Percentiles rank a stretch among this genome's conserved stretches.
These are phyloP conservation scores for Euphorbia peplus DNA, from an alignment of 345 rosid species.

Conservation along the genomic window DNA sequence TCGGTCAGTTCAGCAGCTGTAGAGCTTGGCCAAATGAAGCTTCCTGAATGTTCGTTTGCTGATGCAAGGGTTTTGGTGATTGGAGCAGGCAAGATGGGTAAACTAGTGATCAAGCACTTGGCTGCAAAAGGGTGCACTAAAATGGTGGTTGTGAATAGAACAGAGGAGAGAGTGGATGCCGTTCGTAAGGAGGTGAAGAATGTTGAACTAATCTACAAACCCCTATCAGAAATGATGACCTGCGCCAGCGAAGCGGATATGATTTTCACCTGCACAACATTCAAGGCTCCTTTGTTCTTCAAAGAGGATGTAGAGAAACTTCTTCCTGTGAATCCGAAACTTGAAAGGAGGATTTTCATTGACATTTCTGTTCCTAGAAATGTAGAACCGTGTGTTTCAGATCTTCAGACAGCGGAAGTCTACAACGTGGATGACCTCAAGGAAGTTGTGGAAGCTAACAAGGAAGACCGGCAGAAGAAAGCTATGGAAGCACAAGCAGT, in stretches of 20 bases:
- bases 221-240: constrained; percentile 20
- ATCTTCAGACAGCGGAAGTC: constrained; percentile 18
- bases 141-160: constrained; percentile 24
- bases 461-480: constrained; percentile 26
- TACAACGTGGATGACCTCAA: constrained; percentile 28
- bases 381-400: constrained; percentile 19
- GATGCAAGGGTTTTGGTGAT: constrained; percentile 17
- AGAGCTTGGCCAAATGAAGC: constrained; percentile 23
- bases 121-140: constrained; percentile 25
- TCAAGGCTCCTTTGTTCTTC: constrained; percentile 22
- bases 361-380: constrained; percentile 30
- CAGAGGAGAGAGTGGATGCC: constrained; percentile 22
- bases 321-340: constrained; percentile 5
- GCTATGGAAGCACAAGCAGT: constrained; percentile 23
- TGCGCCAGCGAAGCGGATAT: constrained; percentile 25
- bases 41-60: constrained; percentile 17
- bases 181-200: constrained; percentile 21
- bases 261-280: constrained; percentile 27
- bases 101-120: constrained; percentile 27
- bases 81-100: constrained; percentile 32
- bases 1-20: constrained; percentile 32
- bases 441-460: constrained; percentile 26
- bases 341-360: constrained; percentile 15
- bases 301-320: constrained; percentile 15
- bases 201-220: constrained; percentile 20